Conservation (phyloP, 2,329 filamentous ascomycete species). For the Monilinia polystroma region DNA sequence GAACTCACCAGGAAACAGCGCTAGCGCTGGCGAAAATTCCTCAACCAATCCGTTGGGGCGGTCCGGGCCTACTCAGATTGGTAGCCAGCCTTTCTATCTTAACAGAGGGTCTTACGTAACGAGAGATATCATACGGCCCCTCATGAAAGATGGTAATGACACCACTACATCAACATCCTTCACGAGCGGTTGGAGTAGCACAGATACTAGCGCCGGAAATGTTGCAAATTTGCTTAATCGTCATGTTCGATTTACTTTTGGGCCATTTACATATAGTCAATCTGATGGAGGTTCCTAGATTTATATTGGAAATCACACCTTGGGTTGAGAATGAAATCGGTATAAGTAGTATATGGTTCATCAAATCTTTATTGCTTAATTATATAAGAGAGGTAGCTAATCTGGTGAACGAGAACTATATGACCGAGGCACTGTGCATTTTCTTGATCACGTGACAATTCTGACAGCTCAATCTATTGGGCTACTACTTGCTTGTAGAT, state of each 20-base stretch:
- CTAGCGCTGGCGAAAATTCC: neutral
- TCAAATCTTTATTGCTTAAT: no score
- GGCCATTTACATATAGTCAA: neutral
- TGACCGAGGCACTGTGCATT: no score
- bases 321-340: no score
- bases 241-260: conserved; percentile 1
- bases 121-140: conserved; percentile 16
- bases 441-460: no score
- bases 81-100: conserved; percentile 12
- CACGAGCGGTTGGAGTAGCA: neutral
- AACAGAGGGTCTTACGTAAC: conserved; percentile 4
- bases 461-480: no score
- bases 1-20: neutral
- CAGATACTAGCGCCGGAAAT: neutral
- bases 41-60: conserved; percentile 5
- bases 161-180: neutral
- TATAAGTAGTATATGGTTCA: no score
- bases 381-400: no score
- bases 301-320: no score
- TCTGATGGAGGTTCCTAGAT: neutral
- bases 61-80: conserved; percentile 14
- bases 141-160: conserved; percentile 12
- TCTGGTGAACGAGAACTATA: no score
- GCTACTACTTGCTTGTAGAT: neutral
- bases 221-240: conserved; percentile 3